Evolutionary conservation across 441 rosid genomes (phyloP), one percentile per base, ranked within the genome.

Genomic region (Croton laevigatus): DNA sequence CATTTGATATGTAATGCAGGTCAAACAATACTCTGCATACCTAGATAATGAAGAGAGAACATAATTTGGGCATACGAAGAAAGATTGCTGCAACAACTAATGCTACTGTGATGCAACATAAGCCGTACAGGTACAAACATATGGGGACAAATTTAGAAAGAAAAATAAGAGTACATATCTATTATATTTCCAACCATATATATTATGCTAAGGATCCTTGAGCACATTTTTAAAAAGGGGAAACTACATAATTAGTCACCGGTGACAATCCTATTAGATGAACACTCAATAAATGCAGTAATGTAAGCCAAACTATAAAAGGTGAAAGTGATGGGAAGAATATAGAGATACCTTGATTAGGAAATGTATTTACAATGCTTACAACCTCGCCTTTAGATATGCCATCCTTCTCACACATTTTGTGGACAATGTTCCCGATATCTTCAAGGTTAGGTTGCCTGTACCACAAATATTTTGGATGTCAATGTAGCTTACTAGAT

Each of bases 391-490:
- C 85, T 74, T 71, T 81, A 6, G 89, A 83, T 75, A 94, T 86
- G 63, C 96, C 96, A 76, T 94, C 99, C 78, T 89, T 88, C 81
- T 88, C 90, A 53, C 89, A 94, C 93, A 86, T 94, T 87, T 93
- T 90, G 69, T 81, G 67, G 66, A 94, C 97, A 83, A 92, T 86
- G 75, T 92, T 95, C 51, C 89, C 83, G 3, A 92, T 88, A 77
- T 94, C 99, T 68, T 90, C 97, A 40, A 65, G 89, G 57, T 79
- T 87, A 76, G 99, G 98, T 82, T 90, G 98, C 97, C 97, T 94
- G 88, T 68, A 62, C 64, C 65, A 79, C 64, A 73, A 20, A 27
- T 49, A 62, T 69, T 62, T 51, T 62, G 59, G 72, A 69, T 60
- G 69, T 78, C 69, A 74, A 63, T 62, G 8, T 22, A 70, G 70